Conservation (phyloP, 1,139 yeast species). For the Meyerozyma carpophila region DNA sequence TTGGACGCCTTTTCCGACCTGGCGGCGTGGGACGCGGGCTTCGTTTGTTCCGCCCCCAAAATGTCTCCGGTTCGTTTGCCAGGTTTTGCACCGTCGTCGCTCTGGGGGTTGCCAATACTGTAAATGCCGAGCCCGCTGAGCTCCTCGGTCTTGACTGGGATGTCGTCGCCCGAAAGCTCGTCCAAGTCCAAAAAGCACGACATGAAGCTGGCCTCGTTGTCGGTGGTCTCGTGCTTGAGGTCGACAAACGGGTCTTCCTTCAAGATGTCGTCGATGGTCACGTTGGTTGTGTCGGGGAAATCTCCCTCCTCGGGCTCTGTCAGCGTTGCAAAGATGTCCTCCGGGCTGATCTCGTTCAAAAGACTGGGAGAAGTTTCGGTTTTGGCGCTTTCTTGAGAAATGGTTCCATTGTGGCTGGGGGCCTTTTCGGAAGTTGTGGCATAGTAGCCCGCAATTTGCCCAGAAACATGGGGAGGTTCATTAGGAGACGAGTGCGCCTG, state of each 20-base stretch:
- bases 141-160: neutral
- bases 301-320: constrained; percentile 1
- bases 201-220: constrained; percentile 4
- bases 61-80: constrained; percentile 1
- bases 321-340: constrained; percentile 1
- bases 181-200: constrained; percentile 5
- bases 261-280: constrained; percentile 21
- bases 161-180: constrained; percentile 2
- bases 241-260: constrained; percentile 19
- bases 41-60: neutral
- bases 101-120: neutral
- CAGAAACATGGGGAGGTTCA: neutral
- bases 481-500: neutral
- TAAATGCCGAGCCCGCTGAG: neutral
- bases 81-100: neutral
- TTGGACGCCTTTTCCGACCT: constrained; percentile 1
- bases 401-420: neutral
- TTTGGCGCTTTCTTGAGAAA: neutral
- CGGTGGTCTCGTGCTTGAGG: constrained; percentile 6
- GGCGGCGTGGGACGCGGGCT: neutral
- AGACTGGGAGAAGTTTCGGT: neutral
- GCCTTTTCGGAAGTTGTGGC: neutral
- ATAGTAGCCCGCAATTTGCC: neutral
- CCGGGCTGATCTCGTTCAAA: neutral
- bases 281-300: constrained; percentile 1